phyloP scores from a whole-genome alignment of 2,329 filamentous ascomycete genomes.

The Beauveria brongniartii region DNA sequence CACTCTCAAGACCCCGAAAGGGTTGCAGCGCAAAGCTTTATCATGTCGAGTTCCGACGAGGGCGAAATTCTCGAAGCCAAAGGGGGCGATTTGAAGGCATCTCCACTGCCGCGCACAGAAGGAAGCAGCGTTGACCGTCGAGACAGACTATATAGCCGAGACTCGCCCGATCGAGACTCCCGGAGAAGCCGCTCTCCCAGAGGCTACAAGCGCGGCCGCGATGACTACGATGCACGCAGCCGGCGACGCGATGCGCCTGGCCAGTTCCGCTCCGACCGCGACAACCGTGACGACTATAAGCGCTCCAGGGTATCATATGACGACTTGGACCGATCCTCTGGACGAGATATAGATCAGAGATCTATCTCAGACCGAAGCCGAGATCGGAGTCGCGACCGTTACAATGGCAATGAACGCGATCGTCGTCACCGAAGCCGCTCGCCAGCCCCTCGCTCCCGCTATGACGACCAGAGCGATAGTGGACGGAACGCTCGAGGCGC shows the following conservation, averaged over 20 bases:
- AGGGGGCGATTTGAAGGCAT: slow-evolving; percentile 67
- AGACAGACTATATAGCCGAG: slow-evolving; percentile 67
- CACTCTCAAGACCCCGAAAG: slow-evolving; percentile 16
- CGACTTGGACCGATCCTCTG: slow-evolving; percentile 44
- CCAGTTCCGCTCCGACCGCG: slow-evolving; percentile 54
- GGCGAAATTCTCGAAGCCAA: slow-evolving; percentile 76
- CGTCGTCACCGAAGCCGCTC: slow-evolving; percentile 50
- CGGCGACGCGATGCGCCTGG: slow-evolving; percentile 42
- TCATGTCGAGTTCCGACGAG: slow-evolving; percentile 64
- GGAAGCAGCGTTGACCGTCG: slow-evolving; percentile 85
- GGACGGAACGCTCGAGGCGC: neutral
- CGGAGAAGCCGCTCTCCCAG: slow-evolving; percentile 52
- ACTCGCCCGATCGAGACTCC: slow-evolving; percentile 48
- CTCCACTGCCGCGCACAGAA: slow-evolving; percentile 69
- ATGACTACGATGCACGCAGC: slow-evolving; percentile 48
- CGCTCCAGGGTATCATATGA: slow-evolving; percentile 44
- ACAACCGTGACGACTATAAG: slow-evolving; percentile 43
- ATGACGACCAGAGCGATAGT: slow-evolving; percentile 22
- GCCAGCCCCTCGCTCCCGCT: slow-evolving; percentile 31
- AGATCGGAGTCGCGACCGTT: slow-evolving; percentile 27
- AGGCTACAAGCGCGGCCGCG: slow-evolving; percentile 58
- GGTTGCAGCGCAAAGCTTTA: slow-evolving; percentile 14
- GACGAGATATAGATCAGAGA: slow-evolving; percentile 36
- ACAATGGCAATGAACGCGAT: slow-evolving; percentile 26
- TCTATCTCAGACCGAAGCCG: slow-evolving; percentile 30